Evolutionary conservation across 1,284 basidiomycete genomes (phyloP).

Genomic region (Rhizoctonia solani): DNA sequence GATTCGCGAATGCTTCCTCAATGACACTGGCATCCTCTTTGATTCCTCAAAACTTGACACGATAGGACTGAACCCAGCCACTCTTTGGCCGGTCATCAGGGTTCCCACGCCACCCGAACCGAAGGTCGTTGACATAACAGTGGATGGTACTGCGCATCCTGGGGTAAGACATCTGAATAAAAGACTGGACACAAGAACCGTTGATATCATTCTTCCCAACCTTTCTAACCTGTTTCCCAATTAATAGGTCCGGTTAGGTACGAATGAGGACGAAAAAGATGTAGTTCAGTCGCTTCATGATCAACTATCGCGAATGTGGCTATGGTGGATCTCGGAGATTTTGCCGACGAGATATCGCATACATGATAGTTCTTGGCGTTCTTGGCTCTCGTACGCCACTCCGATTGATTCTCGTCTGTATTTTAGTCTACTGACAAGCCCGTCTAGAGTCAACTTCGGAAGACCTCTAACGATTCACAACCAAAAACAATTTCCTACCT

Average conservation of each 20-base stretch:
- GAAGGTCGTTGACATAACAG: too few relatives aligned
- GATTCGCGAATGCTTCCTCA: too few relatives aligned
- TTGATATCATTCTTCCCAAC: too few relatives aligned
- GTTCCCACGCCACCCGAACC: constrained; percentile 1
- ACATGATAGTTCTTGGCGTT: constrained; percentile 1
- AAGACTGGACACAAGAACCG: too few relatives aligned
- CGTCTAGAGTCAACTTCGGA: neutral
- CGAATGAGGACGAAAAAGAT: constrained; percentile 28
- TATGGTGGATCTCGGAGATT: constrained; percentile 37
- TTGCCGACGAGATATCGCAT: constrained; percentile 33
- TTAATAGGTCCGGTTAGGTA: too few relatives aligned
- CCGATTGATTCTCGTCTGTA: neutral
- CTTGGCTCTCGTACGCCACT: constrained; percentile 24
- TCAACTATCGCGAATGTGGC: too few relatives aligned
- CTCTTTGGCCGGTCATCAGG: constrained; percentile 32
- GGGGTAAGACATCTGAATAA: too few relatives aligned
- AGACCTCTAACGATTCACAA: constrained; percentile 14
- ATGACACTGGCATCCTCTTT: constrained; percentile 41
- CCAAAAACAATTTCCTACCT: constrained; percentile 29
- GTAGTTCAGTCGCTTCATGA: constrained; percentile 14
- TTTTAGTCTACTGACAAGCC: neutral
- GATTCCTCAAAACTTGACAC: constrained; percentile 38
- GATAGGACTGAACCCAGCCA: constrained; percentile 37
- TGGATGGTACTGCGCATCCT: too few relatives aligned
- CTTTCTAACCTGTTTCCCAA: too few relatives aligned